Evolutionary conservation across 352 stramenopile species (phyloP).

Genomic region (Pythium myriotylum): DNA sequence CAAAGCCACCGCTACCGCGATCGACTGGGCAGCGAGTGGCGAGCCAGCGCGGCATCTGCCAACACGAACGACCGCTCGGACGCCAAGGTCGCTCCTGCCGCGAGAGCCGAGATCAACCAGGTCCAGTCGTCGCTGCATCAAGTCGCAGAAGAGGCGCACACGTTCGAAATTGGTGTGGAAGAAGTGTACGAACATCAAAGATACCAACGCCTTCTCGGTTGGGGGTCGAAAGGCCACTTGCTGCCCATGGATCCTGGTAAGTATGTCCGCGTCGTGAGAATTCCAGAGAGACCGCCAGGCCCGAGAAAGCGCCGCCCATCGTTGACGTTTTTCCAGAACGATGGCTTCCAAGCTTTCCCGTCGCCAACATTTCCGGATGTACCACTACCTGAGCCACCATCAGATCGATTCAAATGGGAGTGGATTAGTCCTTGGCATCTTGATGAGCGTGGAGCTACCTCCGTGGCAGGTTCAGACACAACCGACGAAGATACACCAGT

Average conservation of each 20-base stretch:
- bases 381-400: constrained; percentile 35
- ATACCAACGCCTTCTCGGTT: constrained; percentile 70
- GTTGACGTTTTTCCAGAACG: constrained; percentile 12
- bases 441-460: constrained; percentile 24
- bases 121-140: background rate
- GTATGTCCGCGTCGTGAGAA: constrained; percentile 51
- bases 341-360: constrained; percentile 39
- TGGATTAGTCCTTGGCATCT: constrained; percentile 80
- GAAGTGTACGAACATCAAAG: constrained; percentile 75
- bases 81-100: too few relatives aligned
- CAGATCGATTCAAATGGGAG: constrained; percentile 42
- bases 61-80: too few relatives aligned
- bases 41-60: background rate
- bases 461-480: background rate
- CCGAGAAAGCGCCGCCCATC: constrained; percentile 6
- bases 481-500: background rate
- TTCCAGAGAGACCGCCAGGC: background rate
- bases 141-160: background rate
- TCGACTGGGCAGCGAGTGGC: constrained; percentile 16
- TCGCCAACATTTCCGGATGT: constrained; percentile 62
- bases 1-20: constrained; percentile 28
- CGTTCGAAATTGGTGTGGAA: constrained; percentile 29
- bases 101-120: background rate
- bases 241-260: constrained; percentile 72
- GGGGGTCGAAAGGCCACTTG: constrained; percentile 76